Percentiles rank a stretch among this genome's conserved stretches.
Conservation (phyloP, 768 basidiomycete genomes). For the Mycena rosella region DNA sequence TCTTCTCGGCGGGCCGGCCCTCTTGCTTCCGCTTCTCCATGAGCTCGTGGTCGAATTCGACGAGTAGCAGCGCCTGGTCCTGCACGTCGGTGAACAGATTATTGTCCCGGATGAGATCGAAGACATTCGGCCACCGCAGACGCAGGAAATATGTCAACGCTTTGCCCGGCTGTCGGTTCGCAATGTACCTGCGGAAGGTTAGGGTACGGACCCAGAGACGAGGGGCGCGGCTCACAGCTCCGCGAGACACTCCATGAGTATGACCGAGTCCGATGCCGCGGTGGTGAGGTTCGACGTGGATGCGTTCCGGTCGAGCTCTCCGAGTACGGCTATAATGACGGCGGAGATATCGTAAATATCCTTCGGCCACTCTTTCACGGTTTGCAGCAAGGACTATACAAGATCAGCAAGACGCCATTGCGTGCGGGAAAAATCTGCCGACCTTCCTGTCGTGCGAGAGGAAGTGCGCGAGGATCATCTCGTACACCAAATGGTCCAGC, state of each 20-base stretch:
- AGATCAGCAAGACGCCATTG: background rate
- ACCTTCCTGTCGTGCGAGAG: constrained; percentile 83
- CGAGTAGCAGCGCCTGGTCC: constrained; percentile 91
- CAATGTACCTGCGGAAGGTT: constrained; percentile 70
- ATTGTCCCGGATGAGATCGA: constrained; percentile 93
- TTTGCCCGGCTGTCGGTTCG: constrained; percentile 93
- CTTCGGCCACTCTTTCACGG: constrained; percentile 90
- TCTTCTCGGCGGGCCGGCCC: constrained; percentile 60
- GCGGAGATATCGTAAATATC: constrained; percentile 91
- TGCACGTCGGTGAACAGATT: constrained; percentile 96
- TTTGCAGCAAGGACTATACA: constrained; percentile 76
- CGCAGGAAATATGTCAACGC: constrained; percentile 92
- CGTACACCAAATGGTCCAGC: constrained; percentile 88
- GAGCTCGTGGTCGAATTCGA: constrained; percentile 95
- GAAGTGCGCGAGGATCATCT: constrained; percentile 93
- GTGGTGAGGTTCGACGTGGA: constrained; percentile 57
- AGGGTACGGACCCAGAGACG: background rate
- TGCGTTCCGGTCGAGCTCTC: constrained; percentile 77
- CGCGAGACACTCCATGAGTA: constrained; percentile 95
- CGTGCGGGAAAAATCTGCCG: constrained; percentile 30
- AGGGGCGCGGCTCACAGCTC: constrained; percentile 72
- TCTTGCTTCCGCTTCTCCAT: constrained; percentile 68
- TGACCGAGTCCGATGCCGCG: constrained; percentile 61
- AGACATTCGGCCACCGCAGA: constrained; percentile 88
- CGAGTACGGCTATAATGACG: constrained; percentile 90